Conservation (phyloP, 345 rosid genomes). For the Microcos paniculata region DNA sequence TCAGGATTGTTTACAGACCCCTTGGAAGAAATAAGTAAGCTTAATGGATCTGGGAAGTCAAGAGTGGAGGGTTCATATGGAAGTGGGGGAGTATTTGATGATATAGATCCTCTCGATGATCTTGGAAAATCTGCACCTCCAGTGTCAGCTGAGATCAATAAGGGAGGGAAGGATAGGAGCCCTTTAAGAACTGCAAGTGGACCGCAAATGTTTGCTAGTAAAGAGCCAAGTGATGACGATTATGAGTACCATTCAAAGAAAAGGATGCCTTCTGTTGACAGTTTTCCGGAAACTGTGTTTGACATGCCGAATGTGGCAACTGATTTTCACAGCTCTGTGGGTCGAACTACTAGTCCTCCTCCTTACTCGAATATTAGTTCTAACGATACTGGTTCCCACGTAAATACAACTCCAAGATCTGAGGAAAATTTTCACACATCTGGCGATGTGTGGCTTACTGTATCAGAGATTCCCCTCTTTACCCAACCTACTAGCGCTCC, state of each 20-base stretch:
- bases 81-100: conserved; percentile 52
- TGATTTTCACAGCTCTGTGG: conserved; percentile 33
- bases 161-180: conserved; percentile 47
- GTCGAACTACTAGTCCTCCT: conserved; percentile 48
- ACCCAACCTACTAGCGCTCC: conserved; percentile 81
- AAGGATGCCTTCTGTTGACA: conserved; percentile 37
- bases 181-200: conserved; percentile 48
- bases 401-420: conserved; percentile 37
- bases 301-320: conserved; percentile 40
- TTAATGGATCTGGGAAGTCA: conserved; percentile 40
- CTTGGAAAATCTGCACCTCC: conserved; percentile 58
- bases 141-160: conserved; percentile 41
- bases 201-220: conserved; percentile 34
- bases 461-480: conserved; percentile 88
- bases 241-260: conserved; percentile 36
- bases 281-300: conserved; percentile 41
- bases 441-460: conserved; percentile 89
- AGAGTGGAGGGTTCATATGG: conserved; percentile 39
- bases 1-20: conserved; percentile 43
- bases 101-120: conserved; percentile 59
- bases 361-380: conserved; percentile 36
- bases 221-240: conserved; percentile 46
- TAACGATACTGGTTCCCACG: conserved; percentile 39
- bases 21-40: conserved; percentile 46
- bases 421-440: conserved; percentile 55